phyloP scores from a whole-genome alignment of 495 filamentous ascomycete species.

The Xylaria flabelliformis region DNA sequence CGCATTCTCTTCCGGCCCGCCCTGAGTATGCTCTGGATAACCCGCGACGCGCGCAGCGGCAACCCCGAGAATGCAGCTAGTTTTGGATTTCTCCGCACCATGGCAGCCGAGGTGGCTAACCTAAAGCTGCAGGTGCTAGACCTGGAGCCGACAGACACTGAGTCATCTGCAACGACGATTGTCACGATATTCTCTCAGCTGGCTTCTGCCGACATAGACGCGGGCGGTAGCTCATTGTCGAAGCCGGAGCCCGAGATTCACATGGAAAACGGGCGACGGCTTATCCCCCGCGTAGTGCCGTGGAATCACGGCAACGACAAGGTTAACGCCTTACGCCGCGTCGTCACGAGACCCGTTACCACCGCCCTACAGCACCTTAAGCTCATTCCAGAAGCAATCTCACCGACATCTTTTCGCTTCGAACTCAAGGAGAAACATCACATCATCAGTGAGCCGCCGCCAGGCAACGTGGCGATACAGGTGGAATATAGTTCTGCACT shows the following conservation, averaged over 20 bases:
- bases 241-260: constrained; percentile 48
- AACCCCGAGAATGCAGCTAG: constrained; percentile 49
- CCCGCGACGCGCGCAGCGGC: constrained; percentile 30
- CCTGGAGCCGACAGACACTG: constrained; percentile 35
- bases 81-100: constrained; percentile 51
- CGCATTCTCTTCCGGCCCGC: constrained; percentile 43
- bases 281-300: constrained; percentile 49
- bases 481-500: constrained; percentile 49
- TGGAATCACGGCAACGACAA: constrained; percentile 47
- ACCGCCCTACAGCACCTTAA: constrained; percentile 40
- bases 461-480: constrained; percentile 31
- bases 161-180: constrained; percentile 31
- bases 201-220: not conserved
- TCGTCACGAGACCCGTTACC: constrained; percentile 40
- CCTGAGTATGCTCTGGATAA: constrained; percentile 52
- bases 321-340: constrained; percentile 46
- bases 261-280: constrained; percentile 35
- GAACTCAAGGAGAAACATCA: constrained; percentile 23
- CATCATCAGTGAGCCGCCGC: not conserved
- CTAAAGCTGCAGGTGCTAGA: constrained; percentile 51
- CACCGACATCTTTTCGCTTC: constrained; percentile 27
- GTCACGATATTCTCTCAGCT: constrained; percentile 42
- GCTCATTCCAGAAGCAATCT: constrained; percentile 29
- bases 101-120: constrained; percentile 49
- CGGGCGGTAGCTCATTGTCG: constrained; percentile 30